Percentiles rank a stretch among this genome's conserved stretches.
phyloP scores from a whole-genome alignment of 2,329 filamentous ascomycete genomes.

The Ascosphaera aggregata region DNA sequence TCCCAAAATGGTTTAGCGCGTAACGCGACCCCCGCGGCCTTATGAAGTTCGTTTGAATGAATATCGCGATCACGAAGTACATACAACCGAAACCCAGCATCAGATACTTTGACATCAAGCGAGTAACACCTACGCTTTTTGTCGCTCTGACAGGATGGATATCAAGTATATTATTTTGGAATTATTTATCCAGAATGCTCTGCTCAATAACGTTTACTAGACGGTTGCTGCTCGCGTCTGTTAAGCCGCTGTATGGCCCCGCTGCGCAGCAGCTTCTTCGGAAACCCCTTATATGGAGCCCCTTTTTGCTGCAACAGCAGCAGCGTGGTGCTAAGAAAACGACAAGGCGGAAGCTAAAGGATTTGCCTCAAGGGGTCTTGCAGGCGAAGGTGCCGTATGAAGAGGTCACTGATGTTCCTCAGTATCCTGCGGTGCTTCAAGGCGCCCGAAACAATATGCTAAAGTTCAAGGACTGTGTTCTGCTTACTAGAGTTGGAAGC shows the following conservation, averaged over 20 bases:
- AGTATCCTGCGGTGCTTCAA: constrained; percentile 71
- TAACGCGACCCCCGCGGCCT: not conserved
- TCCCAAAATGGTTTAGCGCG: not conserved
- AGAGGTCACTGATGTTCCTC: constrained; percentile 24
- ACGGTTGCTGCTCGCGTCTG: not conserved
- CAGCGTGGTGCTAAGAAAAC: constrained; percentile 15
- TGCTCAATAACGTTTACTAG: not conserved
- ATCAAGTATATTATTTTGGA: too few species aligned
- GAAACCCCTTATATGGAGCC: constrained; percentile 1
- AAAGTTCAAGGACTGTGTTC: constrained; percentile 71
- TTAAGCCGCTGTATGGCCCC: not conserved
- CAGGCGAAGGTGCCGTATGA: constrained; percentile 19
- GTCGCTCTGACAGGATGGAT: too few species aligned
- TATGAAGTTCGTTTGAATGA: not conserved
- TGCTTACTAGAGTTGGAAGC: constrained; percentile 77
- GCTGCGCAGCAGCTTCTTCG: not conserved
- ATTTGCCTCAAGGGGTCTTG: constrained; percentile 33
- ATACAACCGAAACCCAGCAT: too few species aligned
- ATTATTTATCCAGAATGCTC: not conserved
- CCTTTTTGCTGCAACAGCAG: constrained; percentile 2
- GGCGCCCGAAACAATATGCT: constrained; percentile 77
- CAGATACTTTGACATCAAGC: too few species aligned
- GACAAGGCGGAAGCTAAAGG: constrained; percentile 18
- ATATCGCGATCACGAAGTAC: not conserved
- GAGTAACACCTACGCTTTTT: too few species aligned